Evolutionary conservation across 2,329 filamentous ascomycete species (phyloP).

Genomic region (Dactylonectria macrodidyma): DNA sequence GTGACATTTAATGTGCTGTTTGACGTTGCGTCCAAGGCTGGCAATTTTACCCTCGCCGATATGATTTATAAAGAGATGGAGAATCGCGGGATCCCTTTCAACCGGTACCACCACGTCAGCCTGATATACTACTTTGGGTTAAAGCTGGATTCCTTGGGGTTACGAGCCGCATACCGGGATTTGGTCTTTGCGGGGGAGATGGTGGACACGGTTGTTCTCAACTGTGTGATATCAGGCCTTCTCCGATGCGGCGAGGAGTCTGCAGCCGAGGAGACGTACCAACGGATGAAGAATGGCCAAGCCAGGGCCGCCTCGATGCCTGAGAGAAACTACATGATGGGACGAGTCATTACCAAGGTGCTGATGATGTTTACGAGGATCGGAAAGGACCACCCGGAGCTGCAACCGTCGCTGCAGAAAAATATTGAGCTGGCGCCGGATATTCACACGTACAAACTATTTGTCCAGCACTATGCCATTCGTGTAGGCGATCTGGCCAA

Average conservation of each 20-base stretch:
- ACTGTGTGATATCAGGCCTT: conserved; percentile 86
- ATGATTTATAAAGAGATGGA: conserved; percentile 89
- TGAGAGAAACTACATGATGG: conserved; percentile 61
- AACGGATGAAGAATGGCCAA: conserved; percentile 82
- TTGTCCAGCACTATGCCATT: conserved; percentile 82
- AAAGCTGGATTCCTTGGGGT: conserved; percentile 78
- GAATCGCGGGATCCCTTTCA: conserved; percentile 75
- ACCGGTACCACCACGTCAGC: conserved; percentile 86
- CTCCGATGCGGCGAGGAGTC: conserved; percentile 81
- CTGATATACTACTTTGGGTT: conserved; percentile 89
- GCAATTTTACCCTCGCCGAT: conserved; percentile 87
- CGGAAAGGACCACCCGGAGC: conserved; percentile 67
- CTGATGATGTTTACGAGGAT: conserved; percentile 72
- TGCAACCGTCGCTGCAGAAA: conserved; percentile 71
- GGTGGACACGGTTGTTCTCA: conserved; percentile 88
- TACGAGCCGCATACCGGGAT: conserved; percentile 83
- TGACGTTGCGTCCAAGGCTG: conserved; percentile 87
- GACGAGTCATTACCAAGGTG: conserved; percentile 66
- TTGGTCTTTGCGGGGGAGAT: conserved; percentile 90
- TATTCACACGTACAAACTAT: conserved; percentile 82
- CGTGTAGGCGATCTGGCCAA: conserved; percentile 79
- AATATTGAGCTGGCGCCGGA: conserved; percentile 79
- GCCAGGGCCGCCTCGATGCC: conserved; percentile 57
- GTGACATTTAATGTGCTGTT: conserved; percentile 97
- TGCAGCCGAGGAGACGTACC: conserved; percentile 85